Base-by-base conservation (phyloP, 2,329 filamentous ascomycete genomes). In the Davidsoniella australis region DNA sequence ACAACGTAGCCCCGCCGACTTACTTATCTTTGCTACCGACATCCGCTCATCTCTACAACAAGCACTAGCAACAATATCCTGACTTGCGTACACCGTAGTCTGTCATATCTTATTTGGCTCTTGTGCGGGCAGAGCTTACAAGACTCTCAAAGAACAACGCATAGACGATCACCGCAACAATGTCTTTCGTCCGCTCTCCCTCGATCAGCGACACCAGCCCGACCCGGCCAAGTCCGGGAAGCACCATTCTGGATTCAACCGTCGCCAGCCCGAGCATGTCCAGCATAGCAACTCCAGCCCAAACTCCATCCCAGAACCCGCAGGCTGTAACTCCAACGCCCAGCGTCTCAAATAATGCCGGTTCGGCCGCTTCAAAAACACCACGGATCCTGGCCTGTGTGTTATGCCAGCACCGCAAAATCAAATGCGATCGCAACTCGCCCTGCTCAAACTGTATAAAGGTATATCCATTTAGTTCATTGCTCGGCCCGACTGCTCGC, bases 391-490 rank as follows among this genome's bases (percentile, higher is more conserved):
- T 75, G 51, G 71, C 71, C 17, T 75, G 73, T 55, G 70, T 74
- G 17, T 63, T 76, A 37, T 78, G 74, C 57, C 74, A 78, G 58
- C 71, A 73, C 57, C 69, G 75, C 57, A 78, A 78, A 62, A 77
- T 77, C 61, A 76, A 75, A 59, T 78, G 75, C 61, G 73, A 78
- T 56, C 68, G 74, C 53, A 69, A 68, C 40, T 74, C 70, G 39
- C 75, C 74, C 3, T 78, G 74, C 57, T 70, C 73, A 51, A 77
- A 78, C 56, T 78, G 74, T 55, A 62, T 72, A 58, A 78, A 77
- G 68, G 74, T 77, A 45, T 57, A 60, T 41, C 20, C 33, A 47
- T 18, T 33, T 14, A 39, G 1, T 47, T 18, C 14, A 37, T 23
- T 23, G 8, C 9, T 36, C 10, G 7, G 7, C 10, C 45, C 36